Evolutionary conservation across 768 basidiomycete genomes (phyloP), one percentile per base, ranked within the genome.

Genomic region (Leccinum imitatum): DNA sequence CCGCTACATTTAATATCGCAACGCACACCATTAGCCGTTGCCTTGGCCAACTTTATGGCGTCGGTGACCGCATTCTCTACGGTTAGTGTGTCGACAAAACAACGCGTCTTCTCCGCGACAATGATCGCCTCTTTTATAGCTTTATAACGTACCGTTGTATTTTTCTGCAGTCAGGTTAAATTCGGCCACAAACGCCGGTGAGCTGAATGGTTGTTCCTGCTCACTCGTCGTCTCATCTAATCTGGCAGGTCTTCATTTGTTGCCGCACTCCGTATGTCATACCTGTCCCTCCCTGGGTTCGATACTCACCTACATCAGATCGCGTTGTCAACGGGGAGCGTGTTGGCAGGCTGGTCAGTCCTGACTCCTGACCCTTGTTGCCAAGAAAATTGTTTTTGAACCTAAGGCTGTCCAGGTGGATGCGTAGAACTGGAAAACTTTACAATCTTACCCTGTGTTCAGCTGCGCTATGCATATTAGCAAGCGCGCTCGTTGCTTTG

Each of bases 111-210:
- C n/a, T 41, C 46, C 53, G 46, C 47, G 53, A 58, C 67, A 31
- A 61, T n/a, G 1, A 17, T 52, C 56, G 5, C 41, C 46, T 47
- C 23, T 23, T 62, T 41, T 66, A 50, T 61, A 82, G 92, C 80
- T 97, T 21, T 95, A 95, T 73, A 95, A 93, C 70, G 80, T 91
- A 27, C 93, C 94, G 6, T 73, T 96, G 83, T 96, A 91, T 76
- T 96, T 94, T 70, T 85, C 89, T 60, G 88, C 91, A 19, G 94
- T 94, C 39, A 81, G 85, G 67, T 75, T 91, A 27, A 77, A 80
- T 59, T 84, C 84, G 14, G 82, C 93, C 23, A 83, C 87, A 48
- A 79, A 81, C 60, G 82, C 95, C 57, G 94, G 93, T 86, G 70
- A 56, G 84, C 71, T 53, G 37, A 48, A 55, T 31, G 10, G n/a